Conservation (phyloP, 495 filamentous ascomycete species). For the Pseudotulostoma volvatum region DNA sequence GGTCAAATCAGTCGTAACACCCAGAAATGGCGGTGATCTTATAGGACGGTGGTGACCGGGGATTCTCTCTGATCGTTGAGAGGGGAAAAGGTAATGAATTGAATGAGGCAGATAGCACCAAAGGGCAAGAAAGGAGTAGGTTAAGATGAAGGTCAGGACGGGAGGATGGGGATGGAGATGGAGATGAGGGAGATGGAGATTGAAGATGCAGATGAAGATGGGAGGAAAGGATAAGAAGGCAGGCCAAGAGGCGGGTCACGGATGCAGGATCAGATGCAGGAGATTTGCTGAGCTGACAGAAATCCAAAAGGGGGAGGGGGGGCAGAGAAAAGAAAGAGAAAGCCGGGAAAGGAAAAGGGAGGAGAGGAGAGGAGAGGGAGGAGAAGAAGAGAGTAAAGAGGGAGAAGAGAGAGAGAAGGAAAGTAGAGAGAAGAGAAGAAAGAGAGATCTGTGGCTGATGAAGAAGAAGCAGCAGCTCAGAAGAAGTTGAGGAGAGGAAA, state of each 20-base stretch:
- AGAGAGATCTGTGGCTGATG: background rate
- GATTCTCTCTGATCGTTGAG: background rate
- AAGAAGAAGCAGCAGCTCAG: background rate
- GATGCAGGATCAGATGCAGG: too few species aligned
- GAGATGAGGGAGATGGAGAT: slow-evolving; percentile 1
- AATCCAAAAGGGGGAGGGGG: background rate
- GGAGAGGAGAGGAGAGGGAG: background rate
- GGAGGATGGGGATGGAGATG: background rate
- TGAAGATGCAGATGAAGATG: background rate
- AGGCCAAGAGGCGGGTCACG: background rate
- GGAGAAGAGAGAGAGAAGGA: background rate
- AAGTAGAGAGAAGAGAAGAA: background rate
- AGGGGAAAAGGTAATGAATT: slow-evolving; percentile 1
- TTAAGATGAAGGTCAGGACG: background rate
- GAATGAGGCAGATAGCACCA: slow-evolving; percentile 1
- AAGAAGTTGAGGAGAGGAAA: slow-evolving; percentile 3
- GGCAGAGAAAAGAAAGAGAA: background rate
- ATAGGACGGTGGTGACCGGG: background rate
- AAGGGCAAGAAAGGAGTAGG: slow-evolving; percentile 3
- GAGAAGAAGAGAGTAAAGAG: background rate
- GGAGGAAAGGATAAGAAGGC: slow-evolving; percentile 1
- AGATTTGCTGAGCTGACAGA: too few species aligned
- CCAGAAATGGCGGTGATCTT: too few species aligned
- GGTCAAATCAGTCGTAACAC: too few species aligned
- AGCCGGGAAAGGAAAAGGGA: background rate